phyloP scores from a whole-genome alignment of 2,329 filamentous ascomycete species.

The Fusarium sp. region DNA sequence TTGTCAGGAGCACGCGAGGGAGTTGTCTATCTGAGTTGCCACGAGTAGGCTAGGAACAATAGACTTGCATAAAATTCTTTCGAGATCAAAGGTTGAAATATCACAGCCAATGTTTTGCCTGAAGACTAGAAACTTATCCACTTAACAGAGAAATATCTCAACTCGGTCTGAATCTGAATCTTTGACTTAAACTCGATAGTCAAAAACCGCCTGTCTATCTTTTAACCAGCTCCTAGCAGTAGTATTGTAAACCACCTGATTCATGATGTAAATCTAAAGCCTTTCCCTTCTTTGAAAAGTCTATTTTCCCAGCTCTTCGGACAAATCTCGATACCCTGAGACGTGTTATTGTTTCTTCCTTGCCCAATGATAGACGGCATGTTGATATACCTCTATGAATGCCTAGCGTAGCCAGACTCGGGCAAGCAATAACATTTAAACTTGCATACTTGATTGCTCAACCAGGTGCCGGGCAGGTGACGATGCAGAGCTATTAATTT shows the following conservation, averaged over 20 bases:
- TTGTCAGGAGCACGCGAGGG: neutral
- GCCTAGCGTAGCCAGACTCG: no score
- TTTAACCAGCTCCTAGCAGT: neutral
- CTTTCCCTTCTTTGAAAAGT: neutral
- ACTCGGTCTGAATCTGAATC: neutral
- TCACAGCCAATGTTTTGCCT: neutral
- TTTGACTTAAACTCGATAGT: neutral
- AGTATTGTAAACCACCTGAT: neutral
- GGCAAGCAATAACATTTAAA: no score
- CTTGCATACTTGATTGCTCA: no score
- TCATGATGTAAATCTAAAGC: neutral
- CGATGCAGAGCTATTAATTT: no score
- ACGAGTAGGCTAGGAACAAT: neutral
- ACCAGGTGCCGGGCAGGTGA: no score
- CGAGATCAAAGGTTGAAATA: neutral
- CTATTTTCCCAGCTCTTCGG: fast-evolving
- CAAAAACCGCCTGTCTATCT: neutral
- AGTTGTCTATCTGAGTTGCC: neutral
- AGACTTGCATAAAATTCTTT: neutral
- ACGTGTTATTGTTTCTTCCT: neutral
- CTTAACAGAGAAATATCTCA: neutral
- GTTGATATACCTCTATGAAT: no score
- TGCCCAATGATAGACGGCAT: no score
- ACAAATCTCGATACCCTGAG: neutral
- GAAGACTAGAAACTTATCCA: neutral